Evolutionary conservation across 768 basidiomycete genomes (phyloP).

Genomic region (Lactarius tabidus): DNA sequence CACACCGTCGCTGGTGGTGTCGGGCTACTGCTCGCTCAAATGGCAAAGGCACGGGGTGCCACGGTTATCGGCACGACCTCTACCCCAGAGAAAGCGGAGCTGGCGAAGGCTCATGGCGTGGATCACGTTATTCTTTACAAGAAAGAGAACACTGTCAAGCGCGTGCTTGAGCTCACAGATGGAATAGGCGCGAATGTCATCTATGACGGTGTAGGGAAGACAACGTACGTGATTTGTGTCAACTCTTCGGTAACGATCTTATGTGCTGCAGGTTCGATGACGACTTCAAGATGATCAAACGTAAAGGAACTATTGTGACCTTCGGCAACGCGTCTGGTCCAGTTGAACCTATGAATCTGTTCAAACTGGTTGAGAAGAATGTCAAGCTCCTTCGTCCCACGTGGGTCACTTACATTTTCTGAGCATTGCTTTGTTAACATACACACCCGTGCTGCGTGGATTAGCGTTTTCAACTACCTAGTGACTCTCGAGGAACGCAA

Average conservation of each 20-base stretch:
- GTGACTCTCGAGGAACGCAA: slow-evolving; percentile 68
- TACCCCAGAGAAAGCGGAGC: slow-evolving; percentile 71
- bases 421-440: background rate
- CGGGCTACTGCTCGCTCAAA: slow-evolving; percentile 63
- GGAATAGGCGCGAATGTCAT: slow-evolving; percentile 82
- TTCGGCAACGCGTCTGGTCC: slow-evolving; percentile 91
- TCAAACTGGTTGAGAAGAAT: slow-evolving; percentile 78
- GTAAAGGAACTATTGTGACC: slow-evolving; percentile 87
- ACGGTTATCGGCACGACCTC: slow-evolving; percentile 94
- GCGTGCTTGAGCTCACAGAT: slow-evolving; percentile 70
- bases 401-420: slow-evolving; percentile 40
- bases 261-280: slow-evolving; percentile 58
- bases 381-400: slow-evolving; percentile 72
- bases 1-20: slow-evolving; percentile 93
- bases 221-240: slow-evolving; percentile 53
- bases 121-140: slow-evolving; percentile 84
- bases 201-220: slow-evolving; percentile 96
- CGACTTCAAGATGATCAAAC: slow-evolving; percentile 73
- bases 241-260: background rate
- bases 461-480: slow-evolving; percentile 68
- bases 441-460: background rate
- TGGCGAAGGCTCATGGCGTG: slow-evolving; percentile 77
- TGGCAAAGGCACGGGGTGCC: slow-evolving; percentile 70
- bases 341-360: slow-evolving; percentile 68
- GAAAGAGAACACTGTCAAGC: slow-evolving; percentile 66